phyloP scores from a whole-genome alignment of 306 rosid genomes.

The Trichosanthes truncata region DNA sequence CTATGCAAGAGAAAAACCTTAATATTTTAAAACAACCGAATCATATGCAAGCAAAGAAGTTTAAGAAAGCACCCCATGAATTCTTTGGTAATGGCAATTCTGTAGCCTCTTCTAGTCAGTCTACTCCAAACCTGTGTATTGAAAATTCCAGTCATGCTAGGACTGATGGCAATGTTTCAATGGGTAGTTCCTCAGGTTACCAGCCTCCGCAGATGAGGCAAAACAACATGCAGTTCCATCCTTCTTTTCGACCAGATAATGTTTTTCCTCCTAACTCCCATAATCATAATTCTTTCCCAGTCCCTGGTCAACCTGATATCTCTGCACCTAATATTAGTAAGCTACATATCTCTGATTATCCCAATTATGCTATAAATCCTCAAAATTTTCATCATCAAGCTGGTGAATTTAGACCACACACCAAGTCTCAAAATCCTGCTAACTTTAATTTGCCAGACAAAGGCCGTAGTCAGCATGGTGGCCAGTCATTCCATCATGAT shows the following conservation, averaged over 20 bases:
- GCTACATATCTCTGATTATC: conserved; percentile 38
- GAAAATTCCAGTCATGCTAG: conserved; percentile 37
- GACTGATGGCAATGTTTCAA: conserved; percentile 30
- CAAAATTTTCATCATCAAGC: conserved; percentile 27
- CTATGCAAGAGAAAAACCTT: conserved; percentile 35
- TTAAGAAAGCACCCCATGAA: conserved; percentile 68
- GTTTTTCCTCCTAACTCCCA: conserved; percentile 29
- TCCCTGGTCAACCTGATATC: conserved; percentile 39
- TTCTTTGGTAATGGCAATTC: conserved; percentile 31
- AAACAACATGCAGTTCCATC: conserved; percentile 39
- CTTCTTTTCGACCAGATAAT: conserved; percentile 37
- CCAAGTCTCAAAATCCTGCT: conserved; percentile 21
- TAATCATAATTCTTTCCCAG: conserved; percentile 31
- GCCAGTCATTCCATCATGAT: conserved; percentile 33
- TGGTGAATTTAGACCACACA: conserved; percentile 44
- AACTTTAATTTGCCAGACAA: conserved; percentile 36
- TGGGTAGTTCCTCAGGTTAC: conserved; percentile 33
- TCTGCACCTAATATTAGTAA: conserved; percentile 49
- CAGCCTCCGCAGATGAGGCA: conserved; percentile 39
- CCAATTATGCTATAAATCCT: conserved; percentile 29
- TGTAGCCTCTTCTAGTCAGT: conserved; percentile 17
- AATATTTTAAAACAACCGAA: conserved; percentile 22
- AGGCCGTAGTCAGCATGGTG: conserved; percentile 34
- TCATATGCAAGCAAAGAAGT: conserved; percentile 25
- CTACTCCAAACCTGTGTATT: conserved; percentile 32